phyloP scores from a whole-genome alignment of 1,284 basidiomycete species.

The Boletus albobrunnescens region DNA sequence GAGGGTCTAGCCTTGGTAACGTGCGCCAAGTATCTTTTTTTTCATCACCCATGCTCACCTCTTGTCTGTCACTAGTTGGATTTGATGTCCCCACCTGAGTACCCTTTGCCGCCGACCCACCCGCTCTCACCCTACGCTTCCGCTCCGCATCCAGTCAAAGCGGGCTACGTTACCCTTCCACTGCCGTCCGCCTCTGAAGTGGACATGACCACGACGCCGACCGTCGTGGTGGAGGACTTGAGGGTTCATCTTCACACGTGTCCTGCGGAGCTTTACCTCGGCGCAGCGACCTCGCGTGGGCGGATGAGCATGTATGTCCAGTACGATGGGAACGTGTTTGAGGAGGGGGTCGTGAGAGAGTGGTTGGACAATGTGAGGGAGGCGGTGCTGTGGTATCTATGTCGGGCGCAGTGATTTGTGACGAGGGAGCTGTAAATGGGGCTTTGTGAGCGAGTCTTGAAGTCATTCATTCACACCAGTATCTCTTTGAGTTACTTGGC shows the following conservation, averaged over 20 bases:
- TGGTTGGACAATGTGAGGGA: constrained; percentile 43
- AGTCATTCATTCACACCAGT: too few relatives aligned
- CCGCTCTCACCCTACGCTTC: constrained; percentile 22
- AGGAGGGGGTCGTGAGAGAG: constrained; percentile 36
- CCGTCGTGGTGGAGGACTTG: constrained; percentile 6
- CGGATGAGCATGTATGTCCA: constrained; percentile 33
- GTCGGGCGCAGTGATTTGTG: constrained; percentile 5
- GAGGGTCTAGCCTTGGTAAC: constrained; percentile 5
- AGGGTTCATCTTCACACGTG: constrained; percentile 37
- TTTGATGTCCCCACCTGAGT: constrained; percentile 13
- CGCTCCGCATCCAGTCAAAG: constrained; percentile 14
- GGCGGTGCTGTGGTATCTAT: constrained; percentile 40
- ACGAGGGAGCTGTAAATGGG: too few relatives aligned
- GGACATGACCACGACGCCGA: background rate
- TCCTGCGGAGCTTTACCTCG: constrained; percentile 47
- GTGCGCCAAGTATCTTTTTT: background rate
- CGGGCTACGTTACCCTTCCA: constrained; percentile 22
- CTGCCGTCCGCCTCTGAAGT: background rate
- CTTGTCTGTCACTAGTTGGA: background rate
- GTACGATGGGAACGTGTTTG: constrained; percentile 43
- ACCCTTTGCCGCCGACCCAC: constrained; percentile 22
- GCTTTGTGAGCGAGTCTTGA: too few relatives aligned
- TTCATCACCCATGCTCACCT: background rate
- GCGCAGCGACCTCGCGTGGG: constrained; percentile 26
- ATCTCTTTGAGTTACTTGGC: too few relatives aligned